Percentiles rank a stretch among this genome's conserved stretches.
These are phyloP conservation scores for Hydnomerulius pinastri DNA, from an alignment of 768 basidiomycete species.

Conservation along the genomic window DNA sequence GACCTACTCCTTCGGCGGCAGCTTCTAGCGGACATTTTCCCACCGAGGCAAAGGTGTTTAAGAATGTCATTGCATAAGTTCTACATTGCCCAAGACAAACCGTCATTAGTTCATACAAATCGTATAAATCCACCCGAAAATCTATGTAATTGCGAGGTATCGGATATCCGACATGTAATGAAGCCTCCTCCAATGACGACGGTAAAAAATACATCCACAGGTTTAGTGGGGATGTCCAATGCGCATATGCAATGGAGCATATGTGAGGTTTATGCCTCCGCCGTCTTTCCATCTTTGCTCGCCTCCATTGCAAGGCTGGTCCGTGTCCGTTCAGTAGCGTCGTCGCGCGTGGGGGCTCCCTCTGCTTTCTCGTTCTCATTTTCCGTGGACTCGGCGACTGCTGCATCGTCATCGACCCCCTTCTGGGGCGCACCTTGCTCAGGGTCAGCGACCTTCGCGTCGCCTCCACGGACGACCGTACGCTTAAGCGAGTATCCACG, in stretches of 20 bases:
- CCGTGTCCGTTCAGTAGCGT: constrained; percentile 2
- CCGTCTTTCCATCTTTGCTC: background rate
- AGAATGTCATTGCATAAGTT: no score
- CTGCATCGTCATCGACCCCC: background rate
- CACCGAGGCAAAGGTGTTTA: no score
- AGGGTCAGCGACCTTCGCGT: constrained; percentile 24
- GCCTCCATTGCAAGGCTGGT: constrained; percentile 1
- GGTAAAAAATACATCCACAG: no score
- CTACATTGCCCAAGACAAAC: no score
- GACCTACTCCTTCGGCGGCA: no score
- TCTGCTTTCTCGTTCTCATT: background rate
- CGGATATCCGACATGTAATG: background rate
- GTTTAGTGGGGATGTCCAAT: no score
- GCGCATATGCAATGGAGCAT: background rate
- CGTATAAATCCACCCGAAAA: no score
- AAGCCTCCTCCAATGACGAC: no score
- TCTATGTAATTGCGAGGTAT: background rate
- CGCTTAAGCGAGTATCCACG: constrained; percentile 39
- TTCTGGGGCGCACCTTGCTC: constrained; percentile 25
- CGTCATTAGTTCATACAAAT: no score
- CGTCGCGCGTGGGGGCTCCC: background rate
- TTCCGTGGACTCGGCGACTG: background rate
- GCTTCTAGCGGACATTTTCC: no score
- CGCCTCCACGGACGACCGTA: constrained; percentile 13
- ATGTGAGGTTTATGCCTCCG: background rate